These are phyloP conservation scores for Ailanthus altissimus DNA, from an alignment of 345 rosid species.

Conservation along the genomic window DNA sequence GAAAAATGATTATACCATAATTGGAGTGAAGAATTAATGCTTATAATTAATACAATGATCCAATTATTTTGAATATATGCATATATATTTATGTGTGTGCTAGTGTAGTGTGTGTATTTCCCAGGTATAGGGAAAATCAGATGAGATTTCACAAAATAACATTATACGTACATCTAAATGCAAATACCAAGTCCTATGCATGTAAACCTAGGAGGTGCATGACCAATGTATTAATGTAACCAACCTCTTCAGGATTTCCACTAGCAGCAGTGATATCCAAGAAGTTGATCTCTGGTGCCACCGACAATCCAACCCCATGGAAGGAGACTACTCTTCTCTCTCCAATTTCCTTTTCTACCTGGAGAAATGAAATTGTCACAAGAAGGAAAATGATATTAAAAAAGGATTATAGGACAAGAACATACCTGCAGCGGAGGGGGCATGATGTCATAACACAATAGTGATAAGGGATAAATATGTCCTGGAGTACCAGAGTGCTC, in stretches of 20 bases:
- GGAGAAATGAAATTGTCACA: slow-evolving; percentile 24
- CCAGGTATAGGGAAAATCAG: not conserved
- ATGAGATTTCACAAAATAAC: not conserved
- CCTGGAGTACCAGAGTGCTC: slow-evolving; percentile 84
- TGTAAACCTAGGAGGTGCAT: slow-evolving; percentile 1
- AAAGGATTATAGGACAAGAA: slow-evolving; percentile 18
- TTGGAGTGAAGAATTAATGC: not conserved
- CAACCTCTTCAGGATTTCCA: slow-evolving; percentile 73
- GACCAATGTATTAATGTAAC: slow-evolving; percentile 15
- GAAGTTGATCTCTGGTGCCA: slow-evolving; percentile 61
- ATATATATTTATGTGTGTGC: not conserved
- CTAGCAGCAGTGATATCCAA: slow-evolving; percentile 54
- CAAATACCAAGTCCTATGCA: not conserved
- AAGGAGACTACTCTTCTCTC: slow-evolving; percentile 74
- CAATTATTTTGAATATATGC: not conserved
- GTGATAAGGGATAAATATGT: slow-evolving; percentile 77
- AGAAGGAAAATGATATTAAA: slow-evolving; percentile 17
- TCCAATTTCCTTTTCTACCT: slow-evolving; percentile 97
- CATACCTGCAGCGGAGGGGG: slow-evolving; percentile 87
- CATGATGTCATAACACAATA: slow-evolving; percentile 88
- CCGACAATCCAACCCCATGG: slow-evolving; percentile 71
- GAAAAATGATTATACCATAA: not conserved
- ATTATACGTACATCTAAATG: slow-evolving; percentile 2
- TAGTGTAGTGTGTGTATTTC: not conserved
- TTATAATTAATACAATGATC: not conserved